A percentile compares a stretch with the other conserved stretches of the same genome.
Evolutionary conservation across 2,329 filamentous ascomycete genomes (phyloP).

Genomic region (Colletotrichum acutatum): DNA sequence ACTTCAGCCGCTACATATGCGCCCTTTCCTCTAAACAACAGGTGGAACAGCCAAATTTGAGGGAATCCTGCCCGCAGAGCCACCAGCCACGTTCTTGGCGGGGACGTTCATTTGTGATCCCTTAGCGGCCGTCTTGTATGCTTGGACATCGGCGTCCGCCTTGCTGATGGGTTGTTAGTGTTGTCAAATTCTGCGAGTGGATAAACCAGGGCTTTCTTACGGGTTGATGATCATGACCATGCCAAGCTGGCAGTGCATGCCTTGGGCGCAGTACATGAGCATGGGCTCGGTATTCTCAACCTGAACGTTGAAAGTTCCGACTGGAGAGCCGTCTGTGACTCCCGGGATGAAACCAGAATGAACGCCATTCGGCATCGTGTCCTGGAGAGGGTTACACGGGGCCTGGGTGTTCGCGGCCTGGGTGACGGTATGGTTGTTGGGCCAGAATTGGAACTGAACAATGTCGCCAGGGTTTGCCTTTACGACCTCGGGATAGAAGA

Average conservation of each 20-base stretch:
- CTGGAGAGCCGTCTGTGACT: conserved; percentile 45
- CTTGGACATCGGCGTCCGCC: conserved; percentile 24
- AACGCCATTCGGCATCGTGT: conserved; percentile 43
- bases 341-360: conserved; percentile 56
- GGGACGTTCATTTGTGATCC: conserved; percentile 20
- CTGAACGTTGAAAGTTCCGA: conserved; percentile 59
- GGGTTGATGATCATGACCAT: conserved; percentile 64
- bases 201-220: conserved; percentile 39
- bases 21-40: neutral
- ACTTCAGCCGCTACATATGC: neutral
- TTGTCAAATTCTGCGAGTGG: neutral
- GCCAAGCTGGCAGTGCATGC: conserved; percentile 59
- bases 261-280: conserved; percentile 62
- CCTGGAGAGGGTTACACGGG: conserved; percentile 58
- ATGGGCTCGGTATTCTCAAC: conserved; percentile 57
- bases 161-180: conserved; percentile 9
- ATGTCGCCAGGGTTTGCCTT: conserved; percentile 49
- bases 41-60: conserved; percentile 15
- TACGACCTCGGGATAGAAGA: conserved; percentile 51
- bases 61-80: conserved; percentile 15
- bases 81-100: conserved; percentile 28
- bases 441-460: conserved; percentile 56
- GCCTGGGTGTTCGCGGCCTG: conserved; percentile 48
- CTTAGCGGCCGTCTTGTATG: conserved; percentile 15
- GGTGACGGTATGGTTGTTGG: conserved; percentile 56